Percentiles rank a stretch among this genome's conserved stretches.
These are phyloP conservation scores for Alternaria brassicae DNA, from an alignment of 2,329 filamentous ascomycete species.

Conservation along the genomic window DNA sequence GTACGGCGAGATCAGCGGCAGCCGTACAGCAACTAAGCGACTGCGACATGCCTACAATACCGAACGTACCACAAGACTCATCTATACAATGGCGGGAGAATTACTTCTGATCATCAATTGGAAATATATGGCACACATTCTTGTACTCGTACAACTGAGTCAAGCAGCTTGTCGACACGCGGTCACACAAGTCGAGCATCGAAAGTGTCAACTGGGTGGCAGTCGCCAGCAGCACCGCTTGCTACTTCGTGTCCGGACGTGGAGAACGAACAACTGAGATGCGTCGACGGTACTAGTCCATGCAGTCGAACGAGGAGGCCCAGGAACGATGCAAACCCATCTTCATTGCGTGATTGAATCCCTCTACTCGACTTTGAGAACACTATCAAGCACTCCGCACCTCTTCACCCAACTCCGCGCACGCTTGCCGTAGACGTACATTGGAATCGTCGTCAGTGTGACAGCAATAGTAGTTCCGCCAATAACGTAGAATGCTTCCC, in stretches of 20 bases:
- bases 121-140: not conserved
- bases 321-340: not conserved
- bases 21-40: not conserved
- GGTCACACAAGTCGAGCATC: not conserved
- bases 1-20: not conserved
- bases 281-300: not conserved
- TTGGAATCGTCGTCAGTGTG: slow-evolving; percentile 31
- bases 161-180: no score
- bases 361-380: slow-evolving; percentile 14
- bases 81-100: slow-evolving; percentile 3
- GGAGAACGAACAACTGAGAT: not conserved
- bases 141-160: not conserved
- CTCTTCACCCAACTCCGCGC: slow-evolving; percentile 46
- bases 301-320: not conserved
- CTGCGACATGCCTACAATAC: slow-evolving; percentile 1
- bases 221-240: not conserved
- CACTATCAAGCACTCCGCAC: slow-evolving; percentile 24
- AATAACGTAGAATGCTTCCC: slow-evolving; percentile 29
- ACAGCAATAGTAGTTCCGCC: slow-evolving; percentile 31
- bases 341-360: not conserved
- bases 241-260: not conserved
- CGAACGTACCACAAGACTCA: not conserved
- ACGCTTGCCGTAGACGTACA: slow-evolving; percentile 38
- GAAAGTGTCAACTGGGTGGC: not conserved
- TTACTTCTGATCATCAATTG: not conserved